Percentiles rank a stretch among this genome's conserved stretches.
Conservation (phyloP, 306 rosid genomes). For the Cyclanthera cordifolia region DNA sequence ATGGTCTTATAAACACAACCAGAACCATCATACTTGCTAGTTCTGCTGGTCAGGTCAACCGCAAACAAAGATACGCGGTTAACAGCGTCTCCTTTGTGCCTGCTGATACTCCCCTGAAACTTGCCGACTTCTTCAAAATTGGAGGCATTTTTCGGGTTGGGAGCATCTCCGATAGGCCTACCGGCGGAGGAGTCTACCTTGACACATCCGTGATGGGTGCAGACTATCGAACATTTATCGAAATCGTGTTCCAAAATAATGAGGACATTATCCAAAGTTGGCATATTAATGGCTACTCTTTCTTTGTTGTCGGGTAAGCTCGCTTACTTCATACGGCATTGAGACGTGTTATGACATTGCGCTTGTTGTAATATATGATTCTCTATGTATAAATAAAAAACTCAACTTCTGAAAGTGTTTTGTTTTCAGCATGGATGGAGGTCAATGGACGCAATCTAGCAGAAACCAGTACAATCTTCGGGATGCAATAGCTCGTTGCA, state of each 20-base stretch:
- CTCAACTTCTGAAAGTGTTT: background rate
- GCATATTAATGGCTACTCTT: conserved; percentile 20
- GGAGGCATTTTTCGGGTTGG: conserved; percentile 16
- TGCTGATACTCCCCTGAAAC: conserved; percentile 17
- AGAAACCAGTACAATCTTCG: conserved; percentile 19
- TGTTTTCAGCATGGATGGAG: conserved; percentile 17
- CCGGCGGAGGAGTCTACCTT: conserved; percentile 15
- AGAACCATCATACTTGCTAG: conserved; percentile 16
- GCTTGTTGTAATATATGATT: background rate
- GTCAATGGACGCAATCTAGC: conserved; percentile 15
- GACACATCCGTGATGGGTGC: conserved; percentile 18
- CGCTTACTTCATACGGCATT: background rate
- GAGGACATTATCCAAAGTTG: conserved; percentile 16
- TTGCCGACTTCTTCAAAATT: conserved; percentile 15
- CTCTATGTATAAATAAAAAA: background rate
- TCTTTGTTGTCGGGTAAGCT: conserved; percentile 21
- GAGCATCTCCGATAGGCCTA: conserved; percentile 17
- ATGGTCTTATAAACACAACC: conserved; percentile 13
- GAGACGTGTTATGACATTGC: background rate
- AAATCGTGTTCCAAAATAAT: conserved; percentile 18
- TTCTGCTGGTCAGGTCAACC: conserved; percentile 17
- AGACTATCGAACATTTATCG: conserved; percentile 15
- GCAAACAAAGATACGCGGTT: conserved; percentile 20
- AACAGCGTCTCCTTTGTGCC: no score
- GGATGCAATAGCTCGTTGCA: conserved; percentile 17